Percentiles rank a stretch among this genome's conserved stretches.
Conservation (phyloP, 2,329 filamentous ascomycete genomes). For the Alternaria angustiovoidea region DNA sequence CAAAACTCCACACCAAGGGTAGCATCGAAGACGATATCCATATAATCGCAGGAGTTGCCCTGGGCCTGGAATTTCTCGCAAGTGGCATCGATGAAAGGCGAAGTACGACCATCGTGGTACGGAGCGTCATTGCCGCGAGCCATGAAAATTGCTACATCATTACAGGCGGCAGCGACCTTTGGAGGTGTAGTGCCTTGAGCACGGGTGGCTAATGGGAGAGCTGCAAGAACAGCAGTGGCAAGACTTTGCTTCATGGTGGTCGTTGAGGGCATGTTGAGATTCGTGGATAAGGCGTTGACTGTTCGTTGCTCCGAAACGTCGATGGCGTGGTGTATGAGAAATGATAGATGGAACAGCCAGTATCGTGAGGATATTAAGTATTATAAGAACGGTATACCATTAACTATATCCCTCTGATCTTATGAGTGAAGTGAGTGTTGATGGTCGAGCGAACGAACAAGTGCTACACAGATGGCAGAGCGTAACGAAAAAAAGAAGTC, state of each 20-base stretch:
- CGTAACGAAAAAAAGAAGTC: not conserved
- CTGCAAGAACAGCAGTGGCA: constrained; percentile 14
- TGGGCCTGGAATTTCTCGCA: constrained; percentile 13
- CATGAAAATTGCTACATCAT: constrained; percentile 15
- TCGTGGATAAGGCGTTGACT: not conserved
- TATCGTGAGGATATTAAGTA: constrained; percentile 7
- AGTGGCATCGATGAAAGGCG: constrained; percentile 8
- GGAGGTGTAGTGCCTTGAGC: constrained; percentile 11
- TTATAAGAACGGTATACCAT: constrained; percentile 6
- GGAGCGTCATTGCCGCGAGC: constrained; percentile 16
- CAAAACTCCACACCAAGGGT: constrained; percentile 8
- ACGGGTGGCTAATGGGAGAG: constrained; percentile 7
- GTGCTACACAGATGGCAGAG: constrained; percentile 5
- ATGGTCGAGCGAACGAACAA: constrained; percentile 11
- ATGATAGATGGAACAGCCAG: not conserved
- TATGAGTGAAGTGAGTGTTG: constrained; percentile 7
- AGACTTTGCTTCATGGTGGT: constrained; percentile 10
- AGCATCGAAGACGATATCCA: constrained; percentile 14
- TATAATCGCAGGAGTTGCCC: constrained; percentile 12
- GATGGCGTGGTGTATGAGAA: not conserved
- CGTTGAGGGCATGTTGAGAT: constrained; percentile 3
- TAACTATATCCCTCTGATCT: constrained; percentile 1
- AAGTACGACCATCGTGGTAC: constrained; percentile 14
- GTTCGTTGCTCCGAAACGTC: not conserved
- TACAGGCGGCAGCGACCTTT: constrained; percentile 12